Evolutionary conservation across 176 grass and related monocot species (phyloP), one percentile per base, ranked within the genome.

Genomic region (Zea luxurians): DNA sequence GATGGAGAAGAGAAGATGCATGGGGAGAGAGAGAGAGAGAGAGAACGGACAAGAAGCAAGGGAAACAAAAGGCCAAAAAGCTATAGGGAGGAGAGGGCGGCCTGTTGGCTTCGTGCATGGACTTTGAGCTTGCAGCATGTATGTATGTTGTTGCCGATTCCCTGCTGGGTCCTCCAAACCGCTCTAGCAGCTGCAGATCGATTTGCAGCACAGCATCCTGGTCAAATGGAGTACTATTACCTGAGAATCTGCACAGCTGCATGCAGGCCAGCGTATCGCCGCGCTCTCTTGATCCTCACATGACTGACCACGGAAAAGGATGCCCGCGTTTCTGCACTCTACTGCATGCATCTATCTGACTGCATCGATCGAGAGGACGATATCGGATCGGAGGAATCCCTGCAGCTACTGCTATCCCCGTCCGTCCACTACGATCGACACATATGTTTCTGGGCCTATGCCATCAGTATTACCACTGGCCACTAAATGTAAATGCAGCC

Each of bases 301-400:
- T 53, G 62, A 35, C 44, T 71, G 4, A 17, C 40, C 10, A 77
- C 48, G 49, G 66, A 67, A 81, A 85, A 89, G 67, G 73, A 67
- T 85, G 87, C 77, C 82, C 77, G 41, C 64, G 44, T 84, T 88
- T 71, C 71, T 81, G 82, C 72, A 68, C 55, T 70, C 66, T 71
- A 71, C 70, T 46, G 16, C 43, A 12, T 40, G 27, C 13, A 37
- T 21, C 3, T 10, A 20, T 21, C 18, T 60, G 7, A 17, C 42
- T 69, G 45, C 68, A 36, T 12, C 68, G 10, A 70, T 70, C 71
- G 48, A 82, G 75, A 58, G 74, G 46, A 37, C 49, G 46, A 47
- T 27, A 64, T 48, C 18, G 27, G 61, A 78, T 78, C 61, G 47
- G 60, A 66, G 58, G 55, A 60, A 81, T 81, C 82, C 78, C 64